These are phyloP conservation scores for Chara braunii DNA, from an alignment of 139 green algal species.

Conservation along the genomic window DNA sequence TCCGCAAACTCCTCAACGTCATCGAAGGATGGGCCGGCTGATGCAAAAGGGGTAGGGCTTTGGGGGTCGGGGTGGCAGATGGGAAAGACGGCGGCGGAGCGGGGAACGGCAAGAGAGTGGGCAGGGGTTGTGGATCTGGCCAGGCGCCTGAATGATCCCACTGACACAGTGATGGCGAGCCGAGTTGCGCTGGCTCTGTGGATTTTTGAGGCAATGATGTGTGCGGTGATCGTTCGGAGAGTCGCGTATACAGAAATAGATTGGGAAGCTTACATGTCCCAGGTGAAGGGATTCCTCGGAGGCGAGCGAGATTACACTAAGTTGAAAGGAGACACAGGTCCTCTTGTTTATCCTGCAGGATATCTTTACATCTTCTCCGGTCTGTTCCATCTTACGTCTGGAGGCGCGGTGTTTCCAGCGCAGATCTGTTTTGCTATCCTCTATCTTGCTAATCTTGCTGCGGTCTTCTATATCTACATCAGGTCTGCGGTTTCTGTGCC, in stretches of 20 bases:
- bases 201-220: conserved; percentile 13
- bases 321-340: conserved; percentile 64
- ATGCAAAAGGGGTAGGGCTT: too few relatives aligned
- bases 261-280: conserved; percentile 54
- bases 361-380: conserved; percentile 66
- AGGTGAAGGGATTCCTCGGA: conserved; percentile 39
- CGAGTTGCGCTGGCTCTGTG: conserved; percentile 4
- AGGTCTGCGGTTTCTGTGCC: conserved; percentile 44
- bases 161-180: neutral
- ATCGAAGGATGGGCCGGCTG: too few relatives aligned
- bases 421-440: conserved; percentile 51
- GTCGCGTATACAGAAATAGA: conserved; percentile 49
- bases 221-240: conserved; percentile 9
- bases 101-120: neutral
- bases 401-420: conserved; percentile 37
- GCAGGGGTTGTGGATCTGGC: conserved; percentile 12
- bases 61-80: too few relatives aligned
- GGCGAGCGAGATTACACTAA: conserved; percentile 71
- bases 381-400: conserved; percentile 55
- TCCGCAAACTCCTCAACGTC: too few relatives aligned
- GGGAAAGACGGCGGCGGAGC: too few relatives aligned
- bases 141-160: conserved; percentile 9
- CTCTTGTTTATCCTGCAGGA: conserved; percentile 77
- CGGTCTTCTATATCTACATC: conserved; percentile 59
- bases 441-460: conserved; percentile 59